Percentiles rank a stretch among this genome's conserved stretches.
Evolutionary conservation across 2,329 filamentous ascomycete genomes (phyloP).

Genomic region (Beauveria caledonica): DNA sequence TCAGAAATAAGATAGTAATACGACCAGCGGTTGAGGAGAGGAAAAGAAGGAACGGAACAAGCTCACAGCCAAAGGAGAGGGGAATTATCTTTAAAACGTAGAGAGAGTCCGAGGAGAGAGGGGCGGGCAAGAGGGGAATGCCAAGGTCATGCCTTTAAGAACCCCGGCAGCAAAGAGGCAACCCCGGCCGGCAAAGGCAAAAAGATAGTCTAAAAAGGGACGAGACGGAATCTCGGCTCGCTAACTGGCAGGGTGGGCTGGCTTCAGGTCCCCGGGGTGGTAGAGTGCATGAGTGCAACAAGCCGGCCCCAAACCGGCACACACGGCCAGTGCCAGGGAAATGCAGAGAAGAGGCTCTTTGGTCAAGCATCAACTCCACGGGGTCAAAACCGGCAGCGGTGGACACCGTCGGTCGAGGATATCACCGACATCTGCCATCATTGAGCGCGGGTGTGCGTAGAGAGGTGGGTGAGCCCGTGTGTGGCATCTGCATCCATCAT

Average conservation of each 20-base stretch:
- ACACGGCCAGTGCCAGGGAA: not conserved
- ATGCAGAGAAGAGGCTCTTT: not conserved
- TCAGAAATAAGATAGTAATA: slow-evolving; percentile 21
- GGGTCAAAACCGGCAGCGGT: slow-evolving; percentile 3
- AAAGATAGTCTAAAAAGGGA: not conserved
- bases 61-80: slow-evolving; percentile 15
- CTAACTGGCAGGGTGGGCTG: not conserved
- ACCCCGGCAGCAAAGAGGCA: not conserved
- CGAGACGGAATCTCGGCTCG: slow-evolving; percentile 11
- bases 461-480: no score
- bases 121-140: slow-evolving; percentile 6
- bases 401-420: not conserved
- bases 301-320: not conserved
- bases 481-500: no score
- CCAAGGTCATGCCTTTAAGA: slow-evolving; percentile 11
- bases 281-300: not conserved
- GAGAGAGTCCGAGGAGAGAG: slow-evolving; percentile 3
- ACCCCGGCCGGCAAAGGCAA: not conserved
- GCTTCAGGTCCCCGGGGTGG: not conserved
- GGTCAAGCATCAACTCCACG: not conserved
- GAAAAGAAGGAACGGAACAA: slow-evolving; percentile 15
- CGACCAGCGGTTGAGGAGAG: slow-evolving; percentile 21
- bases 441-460: not conserved
- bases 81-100: slow-evolving; percentile 12
- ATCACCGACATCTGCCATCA: not conserved